A percentile compares a stretch with the other conserved stretches of the same genome.
These are phyloP conservation scores for Obelidium mucronatum DNA, from an alignment of 192 early-diverging fungal genomes.

Conservation along the genomic window DNA sequence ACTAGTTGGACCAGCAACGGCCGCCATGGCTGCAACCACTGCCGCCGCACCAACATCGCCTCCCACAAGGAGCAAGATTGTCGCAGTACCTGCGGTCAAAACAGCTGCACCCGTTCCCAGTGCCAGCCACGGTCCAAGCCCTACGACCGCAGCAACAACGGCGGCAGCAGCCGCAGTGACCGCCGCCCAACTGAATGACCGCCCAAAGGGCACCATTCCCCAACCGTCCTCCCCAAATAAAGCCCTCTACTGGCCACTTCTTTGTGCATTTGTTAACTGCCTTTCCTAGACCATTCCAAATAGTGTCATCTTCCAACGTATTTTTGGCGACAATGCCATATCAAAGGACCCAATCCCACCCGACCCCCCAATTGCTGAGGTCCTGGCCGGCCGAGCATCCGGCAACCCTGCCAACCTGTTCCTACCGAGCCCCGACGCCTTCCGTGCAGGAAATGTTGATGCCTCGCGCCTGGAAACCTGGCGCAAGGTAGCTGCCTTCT, in stretches of 20 bases:
- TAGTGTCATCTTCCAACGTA: background rate
- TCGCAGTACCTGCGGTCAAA: background rate
- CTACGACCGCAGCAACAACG: no score
- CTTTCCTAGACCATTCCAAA: no score
- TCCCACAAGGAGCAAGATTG: background rate
- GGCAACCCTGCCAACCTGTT: conserved; percentile 1
- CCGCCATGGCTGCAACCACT: background rate
- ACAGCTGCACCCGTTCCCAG: background rate
- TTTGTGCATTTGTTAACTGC: no score
- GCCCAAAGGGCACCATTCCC: no score
- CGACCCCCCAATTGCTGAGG: background rate
- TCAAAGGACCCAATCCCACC: background rate
- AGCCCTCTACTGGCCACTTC: no score
- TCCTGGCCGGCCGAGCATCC: background rate
- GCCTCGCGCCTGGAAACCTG: background rate
- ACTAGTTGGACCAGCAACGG: no score
- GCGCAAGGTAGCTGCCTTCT: background rate
- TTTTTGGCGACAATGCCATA: background rate
- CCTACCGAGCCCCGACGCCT: background rate
- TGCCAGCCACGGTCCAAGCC: background rate
- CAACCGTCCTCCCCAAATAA: no score
- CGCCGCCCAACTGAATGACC: no score
- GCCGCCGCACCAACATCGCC: background rate
- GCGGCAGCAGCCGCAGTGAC: background rate
- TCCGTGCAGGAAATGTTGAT: background rate